Conservation (phyloP, 2,329 filamentous ascomycete genomes). For the Aspergillus brunneoviolaceus region DNA sequence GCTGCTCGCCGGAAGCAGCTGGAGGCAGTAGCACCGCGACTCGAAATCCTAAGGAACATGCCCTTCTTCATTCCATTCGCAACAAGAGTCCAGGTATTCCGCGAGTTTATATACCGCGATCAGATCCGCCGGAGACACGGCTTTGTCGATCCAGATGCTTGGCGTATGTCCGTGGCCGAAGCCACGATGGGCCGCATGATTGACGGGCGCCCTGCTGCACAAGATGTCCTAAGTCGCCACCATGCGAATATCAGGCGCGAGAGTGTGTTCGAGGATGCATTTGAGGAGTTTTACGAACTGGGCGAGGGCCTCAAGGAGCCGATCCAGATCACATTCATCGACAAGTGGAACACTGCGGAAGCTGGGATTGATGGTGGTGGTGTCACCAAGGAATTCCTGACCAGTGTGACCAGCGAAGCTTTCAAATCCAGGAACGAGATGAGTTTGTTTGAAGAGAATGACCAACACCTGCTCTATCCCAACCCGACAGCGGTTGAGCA, state of each 20-base stretch:
- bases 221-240: conserved; percentile 56
- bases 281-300: conserved; percentile 75
- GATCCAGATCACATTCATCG: conserved; percentile 94
- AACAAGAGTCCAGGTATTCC: conserved; percentile 86
- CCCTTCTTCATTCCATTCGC: conserved; percentile 95
- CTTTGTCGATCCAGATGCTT: conserved; percentile 68
- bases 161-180: conserved; percentile 63
- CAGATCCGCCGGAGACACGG: conserved; percentile 70
- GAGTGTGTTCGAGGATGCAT: conserved; percentile 81
- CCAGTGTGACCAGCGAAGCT: conserved; percentile 80
- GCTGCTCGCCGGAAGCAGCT: conserved; percentile 69
- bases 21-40: conserved; percentile 76
- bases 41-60: conserved; percentile 93
- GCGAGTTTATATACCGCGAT: conserved; percentile 85
- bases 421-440: conserved; percentile 63
- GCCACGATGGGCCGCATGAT: conserved; percentile 38
- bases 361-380: conserved; percentile 96
- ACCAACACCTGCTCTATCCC: conserved; percentile 82
- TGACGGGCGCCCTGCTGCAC: conserved; percentile 40
- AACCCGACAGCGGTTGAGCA: conserved; percentile 78
- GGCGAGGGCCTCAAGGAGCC: conserved; percentile 86
- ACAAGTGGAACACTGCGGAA: conserved; percentile 81
- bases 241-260: conserved; percentile 78
- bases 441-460: conserved; percentile 77
- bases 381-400: conserved; percentile 96